Percentiles rank a stretch among this genome's conserved stretches.
These are phyloP conservation scores for Agaricus subrufescens DNA, from an alignment of 768 basidiomycete genomes.

Conservation along the genomic window DNA sequence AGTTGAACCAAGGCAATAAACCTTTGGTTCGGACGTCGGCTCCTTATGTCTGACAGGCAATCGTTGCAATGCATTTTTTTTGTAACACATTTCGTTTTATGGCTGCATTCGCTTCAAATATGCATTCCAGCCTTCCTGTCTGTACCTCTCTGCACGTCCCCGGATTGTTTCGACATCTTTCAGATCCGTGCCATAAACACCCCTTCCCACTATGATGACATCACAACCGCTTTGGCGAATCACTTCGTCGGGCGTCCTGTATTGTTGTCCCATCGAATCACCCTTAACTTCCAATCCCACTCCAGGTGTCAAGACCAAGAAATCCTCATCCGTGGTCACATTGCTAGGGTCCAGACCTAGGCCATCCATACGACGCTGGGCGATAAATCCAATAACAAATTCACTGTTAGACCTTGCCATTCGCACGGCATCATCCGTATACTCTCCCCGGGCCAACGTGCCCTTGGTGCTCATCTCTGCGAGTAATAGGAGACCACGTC, in stretches of 20 bases:
- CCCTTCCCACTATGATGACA: slow-evolving; percentile 95
- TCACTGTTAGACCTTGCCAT: slow-evolving; percentile 81
- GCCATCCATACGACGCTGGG: slow-evolving; percentile 78
- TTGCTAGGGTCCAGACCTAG: slow-evolving; percentile 37
- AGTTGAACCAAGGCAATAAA: neutral
- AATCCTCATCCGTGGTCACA: slow-evolving; percentile 58
- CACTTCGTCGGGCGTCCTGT: slow-evolving; percentile 84
- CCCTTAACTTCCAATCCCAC: slow-evolving; percentile 78
- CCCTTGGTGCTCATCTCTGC: slow-evolving; percentile 96
- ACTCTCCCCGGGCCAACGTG: slow-evolving; percentile 74
- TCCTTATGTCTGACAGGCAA: neutral
- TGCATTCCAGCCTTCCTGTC: slow-evolving; percentile 84
- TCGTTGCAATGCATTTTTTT: too few species aligned
- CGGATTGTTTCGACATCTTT: slow-evolving; percentile 41
- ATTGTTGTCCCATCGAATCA: slow-evolving; percentile 93
- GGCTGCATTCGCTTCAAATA: slow-evolving; percentile 57
- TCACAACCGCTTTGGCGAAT: slow-evolving; percentile 82
- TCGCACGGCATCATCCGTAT: slow-evolving; percentile 78
- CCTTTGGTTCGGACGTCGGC: neutral
- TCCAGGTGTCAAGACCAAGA: slow-evolving; percentile 88
- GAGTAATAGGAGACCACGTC: slow-evolving; percentile 83
- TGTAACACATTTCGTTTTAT: neutral
- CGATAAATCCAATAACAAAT: slow-evolving; percentile 97
- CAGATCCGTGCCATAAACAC: slow-evolving; percentile 72
- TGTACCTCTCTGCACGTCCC: slow-evolving; percentile 79